phyloP scores from a whole-genome alignment of 192 early-diverging fungal species.

The Linnemannia hyalina region DNA sequence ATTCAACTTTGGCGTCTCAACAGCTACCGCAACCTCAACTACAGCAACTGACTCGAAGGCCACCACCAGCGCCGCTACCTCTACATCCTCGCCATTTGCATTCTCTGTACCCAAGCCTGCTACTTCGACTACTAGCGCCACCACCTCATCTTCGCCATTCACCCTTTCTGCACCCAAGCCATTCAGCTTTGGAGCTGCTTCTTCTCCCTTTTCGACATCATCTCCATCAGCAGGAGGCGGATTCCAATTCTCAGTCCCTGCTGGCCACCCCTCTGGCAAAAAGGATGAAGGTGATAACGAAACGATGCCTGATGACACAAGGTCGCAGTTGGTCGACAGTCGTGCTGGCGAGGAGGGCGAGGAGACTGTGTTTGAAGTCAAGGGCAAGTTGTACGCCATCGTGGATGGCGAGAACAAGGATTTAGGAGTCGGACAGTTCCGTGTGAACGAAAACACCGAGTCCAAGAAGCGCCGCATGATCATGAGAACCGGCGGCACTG shows the following conservation, averaged over 20 bases:
- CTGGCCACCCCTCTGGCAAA: neutral
- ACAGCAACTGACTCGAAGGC: neutral
- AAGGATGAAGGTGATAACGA: constrained; percentile 1
- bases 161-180: constrained; percentile 12
- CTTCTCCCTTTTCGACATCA: neutral
- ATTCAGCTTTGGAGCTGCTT: neutral
- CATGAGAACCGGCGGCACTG: constrained; percentile 19
- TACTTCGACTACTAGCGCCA: neutral
- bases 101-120: constrained; percentile 5
- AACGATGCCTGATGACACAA: constrained; percentile 26
- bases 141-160: constrained; percentile 2
- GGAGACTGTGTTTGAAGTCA: constrained; percentile 22
- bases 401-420: constrained; percentile 17
- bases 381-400: constrained; percentile 8
- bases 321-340: constrained; percentile 12
- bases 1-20: constrained; percentile 19
- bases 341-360: constrained; percentile 25
- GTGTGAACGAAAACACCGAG: constrained; percentile 20
- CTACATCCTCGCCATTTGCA: neutral
- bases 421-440: constrained; percentile 30
- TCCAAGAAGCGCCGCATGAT: constrained; percentile 27
- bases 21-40: neutral
- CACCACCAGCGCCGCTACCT: neutral
- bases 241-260: constrained; percentile 4
- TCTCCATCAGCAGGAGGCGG: neutral